These are phyloP conservation scores for Yarrowia osloensis DNA, from an alignment of 805 yeast genomes.

Conservation along the genomic window DNA sequence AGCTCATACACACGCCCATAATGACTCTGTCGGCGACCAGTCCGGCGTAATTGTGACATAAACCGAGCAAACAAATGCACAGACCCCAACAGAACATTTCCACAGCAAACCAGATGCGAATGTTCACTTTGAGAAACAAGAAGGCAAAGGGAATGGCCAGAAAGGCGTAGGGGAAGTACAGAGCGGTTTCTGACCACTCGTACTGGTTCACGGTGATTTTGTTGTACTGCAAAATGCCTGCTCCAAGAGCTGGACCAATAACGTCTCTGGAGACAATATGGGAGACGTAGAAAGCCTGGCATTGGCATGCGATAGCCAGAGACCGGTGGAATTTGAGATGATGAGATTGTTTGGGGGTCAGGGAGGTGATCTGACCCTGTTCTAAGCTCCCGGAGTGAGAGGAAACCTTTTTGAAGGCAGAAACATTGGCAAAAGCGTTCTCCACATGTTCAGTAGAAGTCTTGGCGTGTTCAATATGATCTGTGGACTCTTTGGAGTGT, in stretches of 20 bases:
- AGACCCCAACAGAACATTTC: conserved; percentile 8
- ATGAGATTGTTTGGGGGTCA: background rate
- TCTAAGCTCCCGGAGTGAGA: background rate
- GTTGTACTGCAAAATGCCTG: background rate
- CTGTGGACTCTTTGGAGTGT: background rate
- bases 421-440: background rate
- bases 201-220: background rate
- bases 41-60: conserved; percentile 4
- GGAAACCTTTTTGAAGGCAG: background rate
- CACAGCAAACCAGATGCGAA: conserved; percentile 1
- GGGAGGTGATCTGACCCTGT: background rate
- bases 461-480: background rate
- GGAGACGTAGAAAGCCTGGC: background rate
- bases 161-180: background rate
- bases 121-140: background rate
- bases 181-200: conserved; percentile 2
- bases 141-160: conserved; percentile 1
- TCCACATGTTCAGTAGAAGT: background rate
- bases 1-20: conserved; percentile 8
- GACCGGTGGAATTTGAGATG: conserved; percentile 2
- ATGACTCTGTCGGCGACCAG: background rate
- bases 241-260: conserved; percentile 8
- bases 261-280: conserved; percentile 7
- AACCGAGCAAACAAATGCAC: background rate
- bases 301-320: background rate